Conservation (phyloP, 1,139 yeast genomes). For the Hanseniaspora uvarum region DNA sequence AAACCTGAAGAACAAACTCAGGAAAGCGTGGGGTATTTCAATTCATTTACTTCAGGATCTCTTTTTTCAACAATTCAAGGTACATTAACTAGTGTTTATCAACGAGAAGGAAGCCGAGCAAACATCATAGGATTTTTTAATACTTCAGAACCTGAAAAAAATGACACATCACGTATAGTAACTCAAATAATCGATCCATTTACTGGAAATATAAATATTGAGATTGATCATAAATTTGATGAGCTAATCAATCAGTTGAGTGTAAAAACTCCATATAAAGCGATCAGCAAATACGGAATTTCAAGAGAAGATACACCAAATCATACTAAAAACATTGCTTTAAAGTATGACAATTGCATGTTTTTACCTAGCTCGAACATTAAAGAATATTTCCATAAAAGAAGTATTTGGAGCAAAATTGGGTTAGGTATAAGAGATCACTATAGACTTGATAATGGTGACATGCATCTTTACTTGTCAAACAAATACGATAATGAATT, state of each 20-base stretch:
- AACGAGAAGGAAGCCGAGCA: not conserved
- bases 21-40: not conserved
- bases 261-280: not conserved
- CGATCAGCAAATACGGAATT: not conserved
- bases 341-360: constrained; percentile 24
- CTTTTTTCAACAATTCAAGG: constrained; percentile 9
- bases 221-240: not conserved
- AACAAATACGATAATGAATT: not conserved
- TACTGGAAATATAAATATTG: not conserved
- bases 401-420: constrained; percentile 26
- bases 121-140: not conserved
- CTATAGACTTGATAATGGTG: constrained; percentile 28
- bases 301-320: not conserved
- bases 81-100: not conserved
- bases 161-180: not conserved
- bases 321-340: constrained; percentile 18
- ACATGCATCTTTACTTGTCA: constrained; percentile 28
- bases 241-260: not conserved
- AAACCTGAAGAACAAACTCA: not conserved
- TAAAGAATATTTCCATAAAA: constrained; percentile 24
- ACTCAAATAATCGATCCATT: not conserved
- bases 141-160: not conserved
- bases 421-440: constrained; percentile 27
- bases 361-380: constrained; percentile 29
- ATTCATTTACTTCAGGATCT: not conserved